Conservation (phyloP, 2,329 filamentous ascomycete species). For the Byssothecium circinans region DNA sequence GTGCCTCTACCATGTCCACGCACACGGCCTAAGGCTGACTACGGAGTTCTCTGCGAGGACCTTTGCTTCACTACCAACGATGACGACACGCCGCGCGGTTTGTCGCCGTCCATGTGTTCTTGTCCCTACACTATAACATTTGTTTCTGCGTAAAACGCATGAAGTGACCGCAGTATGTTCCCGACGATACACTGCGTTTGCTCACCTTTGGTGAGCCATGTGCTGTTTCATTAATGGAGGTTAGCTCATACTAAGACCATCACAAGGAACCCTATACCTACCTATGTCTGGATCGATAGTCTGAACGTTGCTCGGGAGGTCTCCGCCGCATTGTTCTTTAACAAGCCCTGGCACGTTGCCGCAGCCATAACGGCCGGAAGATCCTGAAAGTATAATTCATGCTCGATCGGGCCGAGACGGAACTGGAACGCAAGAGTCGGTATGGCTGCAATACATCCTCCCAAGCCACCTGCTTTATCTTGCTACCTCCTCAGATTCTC, state of each 20-base stretch:
- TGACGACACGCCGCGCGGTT: slow-evolving; percentile 16
- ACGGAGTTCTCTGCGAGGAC: too few species aligned
- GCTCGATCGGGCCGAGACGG: slow-evolving; percentile 5
- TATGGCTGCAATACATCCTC: too few species aligned
- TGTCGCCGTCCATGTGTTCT: slow-evolving; percentile 15
- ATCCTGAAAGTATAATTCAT: slow-evolving; percentile 14
- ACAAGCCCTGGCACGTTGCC: too few species aligned
- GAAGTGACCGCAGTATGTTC: slow-evolving; percentile 16
- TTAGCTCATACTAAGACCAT: too few species aligned
- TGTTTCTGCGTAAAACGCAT: slow-evolving; percentile 23
- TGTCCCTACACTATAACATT: slow-evolving; percentile 22
- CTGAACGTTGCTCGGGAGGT: slow-evolving; percentile 12
- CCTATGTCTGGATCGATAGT: slow-evolving; percentile 14
- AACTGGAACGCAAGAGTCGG: slow-evolving; percentile 18
- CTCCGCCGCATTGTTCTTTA: slow-evolving; percentile 1
- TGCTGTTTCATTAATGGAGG: too few species aligned
- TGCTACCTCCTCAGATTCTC: slow-evolving; percentile 22
- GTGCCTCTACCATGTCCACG: too few species aligned
- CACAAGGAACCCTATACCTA: not conserved
- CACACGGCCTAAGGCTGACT: too few species aligned
- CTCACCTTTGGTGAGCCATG: slow-evolving; percentile 19
- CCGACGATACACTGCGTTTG: slow-evolving; percentile 26
- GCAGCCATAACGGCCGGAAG: slow-evolving; percentile 21
- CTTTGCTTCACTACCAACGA: too few species aligned
- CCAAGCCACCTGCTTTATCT: too few species aligned